Evolutionary conservation across 2,329 filamentous ascomycete species (phyloP).

Genomic region (Oidium heveae): DNA sequence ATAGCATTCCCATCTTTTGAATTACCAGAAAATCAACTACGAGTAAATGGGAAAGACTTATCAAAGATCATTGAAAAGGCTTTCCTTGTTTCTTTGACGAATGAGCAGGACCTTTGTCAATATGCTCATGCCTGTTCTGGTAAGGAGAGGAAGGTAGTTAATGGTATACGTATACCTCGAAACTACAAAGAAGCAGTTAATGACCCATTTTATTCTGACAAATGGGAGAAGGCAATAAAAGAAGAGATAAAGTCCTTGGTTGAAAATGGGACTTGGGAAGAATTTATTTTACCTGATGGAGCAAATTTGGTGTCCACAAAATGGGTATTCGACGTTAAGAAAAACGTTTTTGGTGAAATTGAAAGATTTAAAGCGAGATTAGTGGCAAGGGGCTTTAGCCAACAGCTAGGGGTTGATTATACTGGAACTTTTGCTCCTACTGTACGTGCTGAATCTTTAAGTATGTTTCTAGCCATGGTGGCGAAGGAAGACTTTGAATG

Average conservation of each 20-base stretch:
- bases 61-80: too few relatives aligned
- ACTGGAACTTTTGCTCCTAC: too few relatives aligned
- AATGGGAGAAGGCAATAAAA: neutral
- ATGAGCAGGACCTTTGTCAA: too few relatives aligned
- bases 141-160: too few relatives aligned
- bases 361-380: too few relatives aligned
- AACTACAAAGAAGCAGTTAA: neutral
- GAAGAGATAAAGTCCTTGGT: neutral
- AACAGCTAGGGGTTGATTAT: too few relatives aligned
- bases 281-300: neutral
- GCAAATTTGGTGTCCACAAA: neutral
- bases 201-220: neutral
- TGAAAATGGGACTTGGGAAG: too few relatives aligned
- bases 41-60: neutral
- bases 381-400: too few relatives aligned
- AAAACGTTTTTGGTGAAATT: too few relatives aligned
- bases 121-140: too few relatives aligned
- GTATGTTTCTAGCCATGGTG: neutral
- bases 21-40: neutral
- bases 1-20: neutral
- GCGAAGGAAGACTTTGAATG: neutral
- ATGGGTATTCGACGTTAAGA: neutral
- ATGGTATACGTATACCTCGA: neutral
- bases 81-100: too few relatives aligned
- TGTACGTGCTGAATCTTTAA: neutral